Percentiles rank a stretch among this genome's conserved stretches.
Evolutionary conservation across 2,329 filamentous ascomycete species (phyloP).

Genomic region (Monosporascus ibericus): DNA sequence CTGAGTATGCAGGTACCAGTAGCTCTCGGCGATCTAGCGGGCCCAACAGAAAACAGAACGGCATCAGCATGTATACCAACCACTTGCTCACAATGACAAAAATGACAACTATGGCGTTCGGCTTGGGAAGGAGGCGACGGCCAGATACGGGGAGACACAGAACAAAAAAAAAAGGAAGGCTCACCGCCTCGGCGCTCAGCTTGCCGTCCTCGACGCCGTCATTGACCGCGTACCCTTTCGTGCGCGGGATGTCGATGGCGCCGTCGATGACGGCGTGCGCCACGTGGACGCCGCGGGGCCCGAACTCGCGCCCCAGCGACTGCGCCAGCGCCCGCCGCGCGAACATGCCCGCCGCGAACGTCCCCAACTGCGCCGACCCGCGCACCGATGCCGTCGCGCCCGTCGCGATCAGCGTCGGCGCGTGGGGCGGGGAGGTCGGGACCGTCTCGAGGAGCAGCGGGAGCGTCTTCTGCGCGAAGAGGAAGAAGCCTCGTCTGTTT

Average conservation of each 20-base stretch:
- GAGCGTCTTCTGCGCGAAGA: slow-evolving; percentile 60
- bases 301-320: slow-evolving; percentile 66
- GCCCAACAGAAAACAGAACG: not conserved
- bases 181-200: slow-evolving; percentile 60
- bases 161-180: slow-evolving; percentile 18
- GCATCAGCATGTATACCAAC: slow-evolving; percentile 12
- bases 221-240: slow-evolving; percentile 40
- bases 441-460: slow-evolving; percentile 58
- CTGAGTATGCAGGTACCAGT: slow-evolving; percentile 70
- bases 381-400: slow-evolving; percentile 68
- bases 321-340: slow-evolving; percentile 62
- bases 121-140: too few relatives aligned
- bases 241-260: slow-evolving; percentile 66
- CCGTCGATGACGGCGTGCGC: slow-evolving; percentile 70
- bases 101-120: too few relatives aligned
- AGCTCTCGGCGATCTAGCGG: slow-evolving; percentile 63
- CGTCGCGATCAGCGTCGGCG: slow-evolving; percentile 68
- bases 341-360: slow-evolving; percentile 66
- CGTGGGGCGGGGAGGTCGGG: slow-evolving; percentile 38
- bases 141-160: not conserved
- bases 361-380: slow-evolving; percentile 55
- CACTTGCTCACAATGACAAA: too few relatives aligned
- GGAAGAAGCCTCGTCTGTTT: slow-evolving; percentile 55
- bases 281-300: slow-evolving; percentile 68
- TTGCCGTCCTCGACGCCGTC: slow-evolving; percentile 41